Base-by-base conservation (phyloP, 805 yeast genomes). In the Blastobotrys terrestris region DNA sequence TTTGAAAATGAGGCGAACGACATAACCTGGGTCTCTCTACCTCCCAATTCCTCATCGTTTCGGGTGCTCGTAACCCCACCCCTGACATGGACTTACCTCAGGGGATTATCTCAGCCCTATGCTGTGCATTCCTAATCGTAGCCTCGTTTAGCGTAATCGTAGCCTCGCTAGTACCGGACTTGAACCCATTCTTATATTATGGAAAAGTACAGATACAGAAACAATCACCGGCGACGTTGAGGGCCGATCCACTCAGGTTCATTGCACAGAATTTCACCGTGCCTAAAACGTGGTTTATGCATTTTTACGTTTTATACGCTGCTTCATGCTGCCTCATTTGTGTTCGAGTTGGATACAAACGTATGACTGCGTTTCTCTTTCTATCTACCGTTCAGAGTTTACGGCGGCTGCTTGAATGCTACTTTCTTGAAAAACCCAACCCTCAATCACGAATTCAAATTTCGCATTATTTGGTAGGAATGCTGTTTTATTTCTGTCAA, bases 381-480 rank as follows among this genome's bases (percentile, higher is more conserved):
- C 43, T 67, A 22, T 19, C 66, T 3, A 48, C 53, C 1, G 15
- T 74, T 2, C 91, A 84, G 58, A 75, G 79, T 1, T 7, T 61
- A 1, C 65, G 87, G 51, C 65, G 91, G 44, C 52, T 70, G 2
- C 64, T 61, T 44, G 91, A 84, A 60, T 76, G 82, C 58, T 46
- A 65, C 1, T 65, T 51, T 49, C 67, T 83, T 15, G 71, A 73
- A 43, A 72, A 72, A 55, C 67, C 76, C 26, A 46, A 67, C 3
- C 39, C 50, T n/a, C 59, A 55, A 1, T 70, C 85, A 1, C 68
- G 69, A 16, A 83, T 84, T 63, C 83, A 83, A 57, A 39, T 81
- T 11, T 65, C 76, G 13, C 89, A 84, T 60, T 84, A 83, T 59
- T 13, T 79, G 1, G 80, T 76, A 2, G 91, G 91, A 0, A 26